Evolutionary conservation across 805 yeast genomes (phyloP).

Genomic region (Saccharomycodes ludwigii): DNA sequence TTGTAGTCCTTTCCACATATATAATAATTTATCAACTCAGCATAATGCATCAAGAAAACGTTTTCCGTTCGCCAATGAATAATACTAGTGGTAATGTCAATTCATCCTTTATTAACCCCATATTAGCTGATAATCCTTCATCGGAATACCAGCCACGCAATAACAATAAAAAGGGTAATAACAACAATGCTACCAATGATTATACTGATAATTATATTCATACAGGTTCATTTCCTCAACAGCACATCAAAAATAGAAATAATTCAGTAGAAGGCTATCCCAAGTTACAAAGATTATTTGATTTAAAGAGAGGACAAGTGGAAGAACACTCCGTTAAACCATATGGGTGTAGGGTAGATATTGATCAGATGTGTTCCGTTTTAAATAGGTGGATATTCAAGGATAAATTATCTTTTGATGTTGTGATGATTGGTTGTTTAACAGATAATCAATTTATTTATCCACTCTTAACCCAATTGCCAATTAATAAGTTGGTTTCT

Average conservation of each 20-base stretch:
- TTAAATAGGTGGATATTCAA: slow-evolving; percentile 50
- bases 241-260: slow-evolving; percentile 49
- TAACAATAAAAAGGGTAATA: too few species aligned
- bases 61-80: too few species aligned
- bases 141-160: too few species aligned
- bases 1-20: too few species aligned
- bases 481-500: slow-evolving; percentile 61
- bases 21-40: too few species aligned
- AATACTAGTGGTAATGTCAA: too few species aligned
- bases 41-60: too few species aligned
- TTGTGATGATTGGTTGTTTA: slow-evolving; percentile 83
- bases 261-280: slow-evolving; percentile 80
- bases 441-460: slow-evolving; percentile 59
- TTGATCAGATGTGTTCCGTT: slow-evolving; percentile 40
- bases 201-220: slow-evolving; percentile 60
- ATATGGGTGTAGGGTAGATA: slow-evolving; percentile 47
- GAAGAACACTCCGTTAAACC: slow-evolving; percentile 43
- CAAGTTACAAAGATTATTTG: slow-evolving; percentile 55
- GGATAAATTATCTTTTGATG: slow-evolving; percentile 62
- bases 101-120: too few species aligned
- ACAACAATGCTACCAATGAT: too few species aligned
- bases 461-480: slow-evolving; percentile 50
- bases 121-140: too few species aligned
- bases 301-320: slow-evolving; percentile 50
- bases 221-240: slow-evolving; percentile 48